Percentiles rank a stretch among this genome's conserved stretches.
phyloP scores from a whole-genome alignment of 176 grass and related monocot genomes.

The Carex pumila region DNA sequence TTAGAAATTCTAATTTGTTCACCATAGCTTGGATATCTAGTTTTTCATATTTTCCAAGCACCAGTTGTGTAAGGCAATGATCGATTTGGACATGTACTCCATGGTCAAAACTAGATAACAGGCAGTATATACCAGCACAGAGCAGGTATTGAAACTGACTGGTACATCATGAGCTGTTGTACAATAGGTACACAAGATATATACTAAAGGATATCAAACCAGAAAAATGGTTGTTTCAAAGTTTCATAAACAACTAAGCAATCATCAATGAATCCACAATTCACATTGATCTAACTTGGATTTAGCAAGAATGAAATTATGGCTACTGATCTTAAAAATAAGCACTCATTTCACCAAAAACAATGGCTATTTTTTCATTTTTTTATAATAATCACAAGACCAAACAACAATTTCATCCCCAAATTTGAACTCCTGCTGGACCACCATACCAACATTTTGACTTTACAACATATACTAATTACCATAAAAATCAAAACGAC shows the following conservation, averaged over 20 bases:
- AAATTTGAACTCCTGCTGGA: background rate
- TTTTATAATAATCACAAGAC: slow-evolving; percentile 16
- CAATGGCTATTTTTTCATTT: background rate
- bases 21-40: background rate
- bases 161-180: background rate
- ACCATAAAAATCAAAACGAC: background rate
- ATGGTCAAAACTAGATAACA: background rate
- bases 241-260: background rate
- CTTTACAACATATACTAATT: slow-evolving; percentile 14
- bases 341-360: background rate
- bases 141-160: background rate
- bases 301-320: slow-evolving; percentile 4
- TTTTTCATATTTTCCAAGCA: background rate
- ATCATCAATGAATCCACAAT: background rate
- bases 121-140: background rate
- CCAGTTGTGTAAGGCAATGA: background rate
- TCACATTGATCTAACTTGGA: background rate
- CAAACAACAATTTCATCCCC: slow-evolving; percentile 3
- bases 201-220: background rate
- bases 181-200: background rate
- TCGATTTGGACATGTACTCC: background rate
- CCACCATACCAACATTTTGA: slow-evolving; percentile 5
- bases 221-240: background rate
- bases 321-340: background rate
- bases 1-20: background rate